Base-by-base conservation (phyloP, 2,329 filamentous ascomycete genomes). In the Xylaria arbuscula region DNA sequence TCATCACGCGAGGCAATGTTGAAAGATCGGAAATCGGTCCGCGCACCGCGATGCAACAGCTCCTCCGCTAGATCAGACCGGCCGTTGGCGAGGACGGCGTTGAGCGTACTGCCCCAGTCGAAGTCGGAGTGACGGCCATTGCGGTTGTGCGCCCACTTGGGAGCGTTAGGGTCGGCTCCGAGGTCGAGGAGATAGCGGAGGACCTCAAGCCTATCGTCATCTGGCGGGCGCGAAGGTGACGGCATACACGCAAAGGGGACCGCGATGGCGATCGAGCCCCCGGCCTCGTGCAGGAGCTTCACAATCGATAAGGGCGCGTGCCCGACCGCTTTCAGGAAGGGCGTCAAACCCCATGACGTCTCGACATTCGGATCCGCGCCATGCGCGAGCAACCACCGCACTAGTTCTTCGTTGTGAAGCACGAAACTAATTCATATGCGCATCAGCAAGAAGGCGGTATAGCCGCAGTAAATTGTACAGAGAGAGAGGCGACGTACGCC, bases 141-240 rank as follows among this genome's bases (percentile, higher is more conserved):
- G 22, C 48, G 22, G 22, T 51, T 51, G 13, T 51, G 48, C 22
- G 22, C 48, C 48, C 48, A 51, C 22, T 51, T 51, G 10, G 48
- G 48, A 3, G 28, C 10, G 28, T 51, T 15, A 10, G 48, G 48
- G 28, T 51, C 48, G 10, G 48, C 48, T 11, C 48, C 48, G 48
- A 28, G 48, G 48, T 51, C 48, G 48, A 51, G 48, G 48, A 51
- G 8, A 51, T 51, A 51, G 48, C 48, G 48, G 13, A 51, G 48
- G 48, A 51, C 48, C 17, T 51, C 10, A 10, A 51, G 48, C 4
- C 48, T 51, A 11, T 51, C 48, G 10, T 51, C 48, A 32, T 11
- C 10, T 3, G 19, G 22, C 11, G 22, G 48, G 48, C 28, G 10
- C 5, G 48, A 2, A 51, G 48, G 48, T 6, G 48, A 28, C 22